These are phyloP conservation scores for Fomitopsis serialis DNA, from an alignment of 768 basidiomycete species.

Conservation along the genomic window DNA sequence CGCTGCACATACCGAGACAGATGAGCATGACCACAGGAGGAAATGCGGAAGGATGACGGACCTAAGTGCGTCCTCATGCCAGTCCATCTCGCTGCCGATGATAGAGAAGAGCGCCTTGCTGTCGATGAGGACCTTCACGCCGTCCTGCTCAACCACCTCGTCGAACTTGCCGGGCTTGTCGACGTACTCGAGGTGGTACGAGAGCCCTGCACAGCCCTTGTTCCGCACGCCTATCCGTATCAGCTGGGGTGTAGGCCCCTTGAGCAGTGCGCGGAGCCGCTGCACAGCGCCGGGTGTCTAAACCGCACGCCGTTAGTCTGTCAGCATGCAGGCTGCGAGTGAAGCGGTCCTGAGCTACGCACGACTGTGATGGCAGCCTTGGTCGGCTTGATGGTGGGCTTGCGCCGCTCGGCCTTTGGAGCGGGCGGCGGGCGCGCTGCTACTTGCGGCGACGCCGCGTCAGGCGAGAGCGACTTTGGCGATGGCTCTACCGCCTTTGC, in stretches of 20 bases:
- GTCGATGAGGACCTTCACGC: conserved; percentile 90
- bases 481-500: conserved; percentile 21
- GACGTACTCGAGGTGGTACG: conserved; percentile 94
- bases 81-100: conserved; percentile 99
- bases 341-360: no score
- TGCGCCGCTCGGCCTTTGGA: no score
- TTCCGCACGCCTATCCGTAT: conserved; percentile 95
- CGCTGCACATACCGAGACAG: conserved; percentile 38
- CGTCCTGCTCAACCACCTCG: conserved; percentile 95
- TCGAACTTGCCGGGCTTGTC: conserved; percentile 88
- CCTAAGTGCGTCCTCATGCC: conserved; percentile 92
- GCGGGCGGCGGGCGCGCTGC: no score
- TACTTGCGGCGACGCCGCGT: no score
- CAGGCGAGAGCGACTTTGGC: conserved; percentile 16
- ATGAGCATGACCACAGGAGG: neutral
- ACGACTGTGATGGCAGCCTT: no score
- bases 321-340: no score
- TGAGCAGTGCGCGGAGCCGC: conserved; percentile 66
- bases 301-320: no score
- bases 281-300: conserved; percentile 79
- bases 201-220: conserved; percentile 92
- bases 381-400: no score
- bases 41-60: conserved; percentile 35
- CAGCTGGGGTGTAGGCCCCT: conserved; percentile 83
- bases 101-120: conserved; percentile 96